Base-by-base conservation (phyloP, 306 rosid genomes). In the Rosa rugosa region DNA sequence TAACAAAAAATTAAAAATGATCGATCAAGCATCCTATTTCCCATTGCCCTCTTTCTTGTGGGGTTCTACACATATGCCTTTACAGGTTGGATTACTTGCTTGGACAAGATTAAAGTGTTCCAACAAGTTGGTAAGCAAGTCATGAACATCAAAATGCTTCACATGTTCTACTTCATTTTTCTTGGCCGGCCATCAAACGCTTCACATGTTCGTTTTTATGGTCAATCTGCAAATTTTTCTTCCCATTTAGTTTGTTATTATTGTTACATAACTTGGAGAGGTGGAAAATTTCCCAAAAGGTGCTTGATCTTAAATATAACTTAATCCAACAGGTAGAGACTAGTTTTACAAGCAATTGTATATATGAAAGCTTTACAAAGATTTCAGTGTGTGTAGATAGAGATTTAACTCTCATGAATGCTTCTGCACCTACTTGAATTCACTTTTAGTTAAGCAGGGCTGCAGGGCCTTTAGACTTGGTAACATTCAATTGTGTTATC, bases 71-170 rank as follows among this genome's bases (percentile, higher is more conserved):
- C 62, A 69, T 11, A 65, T 57, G 73, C 81, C 86, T 82, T 87
- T 84, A 83, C 85, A 70, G 84, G 49, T 75, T 77, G 84, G 72
- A 77, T 59, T 59, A 38, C 57, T 75, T 76, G 78, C 78, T 56
- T 41, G 75, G 74, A 78, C 73, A 81, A 64, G 77, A 45, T 77
- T 74, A 57, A 72, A 78, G 73, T 75, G 36, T 71, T 46, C 40
- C 13, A 67, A 69, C 63, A 63, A 45, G 72, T 63, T 76, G 70
- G 46, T 63, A 46, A 46, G 23, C 62, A 18, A 25, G 36, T 75
- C 59, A 75, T 76, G 72, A 76, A 34, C 36, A 31, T 63, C 62
- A 31, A 63, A 63, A 20, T 45, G 36, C 38, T 27, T 63, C 72
- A 75, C 79, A 64, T 75, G 72, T 63, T 75, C 41, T 34, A 45